Conservation (phyloP, 228 moss, liverwort and hornwort species). For the Sphagnum fallax region DNA sequence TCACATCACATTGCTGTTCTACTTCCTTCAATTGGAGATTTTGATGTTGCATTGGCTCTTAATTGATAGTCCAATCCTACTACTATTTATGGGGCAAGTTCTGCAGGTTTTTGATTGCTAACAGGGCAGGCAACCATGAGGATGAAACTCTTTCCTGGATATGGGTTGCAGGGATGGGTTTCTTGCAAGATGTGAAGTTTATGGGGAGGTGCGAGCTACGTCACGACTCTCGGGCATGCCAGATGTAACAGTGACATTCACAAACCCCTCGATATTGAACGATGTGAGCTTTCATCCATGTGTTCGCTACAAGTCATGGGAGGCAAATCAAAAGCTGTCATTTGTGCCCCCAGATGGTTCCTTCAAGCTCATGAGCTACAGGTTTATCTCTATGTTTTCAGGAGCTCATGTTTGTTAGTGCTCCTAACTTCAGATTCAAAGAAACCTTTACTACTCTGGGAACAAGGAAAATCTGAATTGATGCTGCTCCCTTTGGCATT, state of each 20-base stretch:
- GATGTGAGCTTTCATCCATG: slow-evolving; percentile 96
- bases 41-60: background rate
- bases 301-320: slow-evolving; percentile 68
- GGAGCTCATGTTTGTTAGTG: background rate
- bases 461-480: too few species aligned
- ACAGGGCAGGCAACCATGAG: too few species aligned
- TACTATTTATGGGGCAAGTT: too few species aligned
- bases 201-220: slow-evolving; percentile 74
- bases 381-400: slow-evolving; percentile 32
- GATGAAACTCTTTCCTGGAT: too few species aligned
- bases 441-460: too few species aligned
- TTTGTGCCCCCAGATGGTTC: slow-evolving; percentile 95
- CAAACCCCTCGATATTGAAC: slow-evolving; percentile 72
- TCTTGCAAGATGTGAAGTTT: slow-evolving; percentile 91
- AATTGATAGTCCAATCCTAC: too few species aligned
- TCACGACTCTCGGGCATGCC: slow-evolving; percentile 97
- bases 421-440: too few species aligned
- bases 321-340: slow-evolving; percentile 62
- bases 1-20: background rate
- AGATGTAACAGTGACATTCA: slow-evolving; percentile 66
- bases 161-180: slow-evolving; percentile 73
- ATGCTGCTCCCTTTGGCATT: too few species aligned
- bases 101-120: too few species aligned
- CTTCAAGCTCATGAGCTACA: slow-evolving; percentile 98
- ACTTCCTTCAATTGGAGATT: background rate